phyloP scores from a whole-genome alignment of 768 basidiomycete species.

The Mrakia hoshinonis region DNA sequence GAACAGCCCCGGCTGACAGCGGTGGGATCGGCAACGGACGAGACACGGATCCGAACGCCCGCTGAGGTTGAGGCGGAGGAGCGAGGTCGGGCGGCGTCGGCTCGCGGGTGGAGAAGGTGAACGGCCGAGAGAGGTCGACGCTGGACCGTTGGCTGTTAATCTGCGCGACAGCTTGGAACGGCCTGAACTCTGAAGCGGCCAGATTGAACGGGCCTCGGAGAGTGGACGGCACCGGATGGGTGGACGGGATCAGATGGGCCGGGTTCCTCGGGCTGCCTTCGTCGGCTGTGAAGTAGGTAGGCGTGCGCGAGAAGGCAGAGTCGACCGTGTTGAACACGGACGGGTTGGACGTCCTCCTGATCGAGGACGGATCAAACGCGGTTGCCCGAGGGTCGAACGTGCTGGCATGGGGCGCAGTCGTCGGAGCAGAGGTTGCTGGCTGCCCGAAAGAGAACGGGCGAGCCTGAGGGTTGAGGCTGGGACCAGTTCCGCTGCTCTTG shows the following conservation, averaged over 20 bases:
- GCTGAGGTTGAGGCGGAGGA: background rate
- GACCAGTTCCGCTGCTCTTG: background rate
- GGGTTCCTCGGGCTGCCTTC: background rate
- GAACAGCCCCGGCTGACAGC: background rate
- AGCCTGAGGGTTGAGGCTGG: slow-evolving; percentile 19
- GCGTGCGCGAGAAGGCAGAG: slow-evolving; percentile 1
- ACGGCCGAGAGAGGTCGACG: background rate
- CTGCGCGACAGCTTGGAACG: background rate
- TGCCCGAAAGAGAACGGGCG: slow-evolving; percentile 3
- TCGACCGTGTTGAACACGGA: background rate
- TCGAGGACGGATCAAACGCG: background rate
- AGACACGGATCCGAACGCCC: background rate
- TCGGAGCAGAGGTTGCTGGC: background rate
- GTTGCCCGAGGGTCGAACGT: background rate
- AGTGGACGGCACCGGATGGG: background rate
- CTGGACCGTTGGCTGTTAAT: background rate
- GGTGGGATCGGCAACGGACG: background rate
- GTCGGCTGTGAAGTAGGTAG: background rate
- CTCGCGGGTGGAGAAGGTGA: background rate
- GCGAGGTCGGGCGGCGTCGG: background rate
- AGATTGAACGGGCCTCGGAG: slow-evolving; percentile 1
- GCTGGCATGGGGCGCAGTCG: background rate
- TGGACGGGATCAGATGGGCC: background rate
- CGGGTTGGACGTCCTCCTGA: background rate
- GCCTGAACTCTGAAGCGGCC: slow-evolving; percentile 17